Conservation (phyloP, 2,329 filamentous ascomycete genomes). For the Leptographium lundbergii region DNA sequence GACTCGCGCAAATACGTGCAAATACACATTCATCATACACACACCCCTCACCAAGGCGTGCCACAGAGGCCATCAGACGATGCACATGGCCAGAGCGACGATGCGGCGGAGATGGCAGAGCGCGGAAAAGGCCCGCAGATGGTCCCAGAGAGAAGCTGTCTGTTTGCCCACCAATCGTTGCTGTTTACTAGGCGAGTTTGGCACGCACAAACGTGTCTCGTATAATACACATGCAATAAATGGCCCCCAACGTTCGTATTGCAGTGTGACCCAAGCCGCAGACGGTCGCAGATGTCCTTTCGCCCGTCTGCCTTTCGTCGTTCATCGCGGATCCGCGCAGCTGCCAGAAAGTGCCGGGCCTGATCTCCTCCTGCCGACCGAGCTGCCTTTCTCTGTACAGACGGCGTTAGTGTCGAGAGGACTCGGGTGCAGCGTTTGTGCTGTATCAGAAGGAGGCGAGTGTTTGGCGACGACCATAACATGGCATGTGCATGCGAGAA, state of each 20-base stretch:
- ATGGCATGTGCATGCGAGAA: no score
- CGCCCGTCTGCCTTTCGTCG: background rate
- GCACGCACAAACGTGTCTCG: background rate
- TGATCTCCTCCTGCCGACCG: no score
- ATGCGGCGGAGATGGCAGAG: background rate
- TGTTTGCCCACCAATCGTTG: background rate
- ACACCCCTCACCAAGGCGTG: background rate
- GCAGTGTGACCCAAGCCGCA: background rate
- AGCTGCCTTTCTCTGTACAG: no score
- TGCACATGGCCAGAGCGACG: background rate
- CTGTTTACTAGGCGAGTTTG: background rate
- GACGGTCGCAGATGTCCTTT: background rate
- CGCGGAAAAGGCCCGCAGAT: background rate
- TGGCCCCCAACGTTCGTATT: background rate
- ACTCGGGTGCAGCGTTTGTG: no score
- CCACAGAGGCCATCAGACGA: background rate
- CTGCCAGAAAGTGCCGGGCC: no score
- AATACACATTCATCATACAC: no score
- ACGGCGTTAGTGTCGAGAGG: no score
- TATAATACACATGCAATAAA: background rate
- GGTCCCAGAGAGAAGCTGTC: background rate
- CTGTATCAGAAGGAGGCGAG: no score
- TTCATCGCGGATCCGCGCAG: background rate
- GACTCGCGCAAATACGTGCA: no score
- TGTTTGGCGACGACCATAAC: no score